Evolutionary conservation across 768 basidiomycete species (phyloP), one percentile per base, ranked within the genome.

Genomic region (Lactarius quietus): DNA sequence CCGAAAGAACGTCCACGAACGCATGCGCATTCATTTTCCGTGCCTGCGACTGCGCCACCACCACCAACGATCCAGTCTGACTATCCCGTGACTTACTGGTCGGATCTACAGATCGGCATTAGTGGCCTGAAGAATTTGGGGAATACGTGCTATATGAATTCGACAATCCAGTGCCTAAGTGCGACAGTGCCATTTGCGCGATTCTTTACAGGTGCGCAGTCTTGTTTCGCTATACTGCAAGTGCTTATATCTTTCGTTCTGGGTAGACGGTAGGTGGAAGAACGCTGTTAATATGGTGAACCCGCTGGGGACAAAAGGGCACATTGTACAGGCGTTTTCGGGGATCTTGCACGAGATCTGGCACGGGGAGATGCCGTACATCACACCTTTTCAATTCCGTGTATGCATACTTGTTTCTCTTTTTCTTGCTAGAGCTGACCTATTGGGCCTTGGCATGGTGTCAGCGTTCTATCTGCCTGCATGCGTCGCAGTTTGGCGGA

Each of bases 91-190:
- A 81, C 81, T 6, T 95, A 90, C 74, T 98, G 95, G 95, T 76
- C 82, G 17, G 92, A 95, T 73, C 79, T 85, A 45, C 84, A 88
- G 66, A 86, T 95, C 61, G 89, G 88, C 28, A 86, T 86, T 23
- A 86, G 88, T 0, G 96, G 96, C 4, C 75, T 99, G 73, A 95
- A 95, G 83, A 99, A 99, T 74, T 73, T 98, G 66, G 89, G 91
- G 20, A 98, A 98, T 74, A 99, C 97, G 9, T 99, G 97, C 75
- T 99, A 98, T 74, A 98, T 98, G 94, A 98, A 98, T 74, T 92
- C 97, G 35, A 95, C 94, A 7, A 85, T 99, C 18, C 97, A 99
- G 76, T 99, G 97, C 75, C 79, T 99, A 73, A 94, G 89, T 73
- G 95, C 95, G 0, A 97, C 96, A 0, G 86, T 91, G 8, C 96